phyloP scores from a whole-genome alignment of 768 basidiomycete genomes.

The Xerocomus spinulosus region DNA sequence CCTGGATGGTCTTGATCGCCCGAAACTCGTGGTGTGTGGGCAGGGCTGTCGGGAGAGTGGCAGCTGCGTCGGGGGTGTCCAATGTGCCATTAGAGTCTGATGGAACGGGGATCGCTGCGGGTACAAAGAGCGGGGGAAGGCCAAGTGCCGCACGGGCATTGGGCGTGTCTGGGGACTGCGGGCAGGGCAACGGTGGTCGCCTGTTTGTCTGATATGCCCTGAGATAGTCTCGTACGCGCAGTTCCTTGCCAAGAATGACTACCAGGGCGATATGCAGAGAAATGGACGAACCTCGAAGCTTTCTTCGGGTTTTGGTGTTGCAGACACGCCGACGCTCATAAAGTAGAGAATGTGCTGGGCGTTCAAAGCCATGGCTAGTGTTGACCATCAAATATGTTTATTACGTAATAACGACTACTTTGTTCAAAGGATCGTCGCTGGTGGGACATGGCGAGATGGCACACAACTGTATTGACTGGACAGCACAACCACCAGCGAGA shows the following conservation, averaged over 20 bases:
- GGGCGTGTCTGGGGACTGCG: conserved; percentile 43
- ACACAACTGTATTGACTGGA: conserved; percentile 29
- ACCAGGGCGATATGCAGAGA: neutral
- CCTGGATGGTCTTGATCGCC: conserved; percentile 16
- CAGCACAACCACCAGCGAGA: conserved; percentile 11
- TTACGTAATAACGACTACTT: conserved; percentile 11
- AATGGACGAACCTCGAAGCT: conserved; percentile 27
- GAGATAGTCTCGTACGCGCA: conserved; percentile 52
- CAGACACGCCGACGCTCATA: conserved; percentile 26
- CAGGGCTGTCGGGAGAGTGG: conserved; percentile 12
- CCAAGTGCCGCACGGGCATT: conserved; percentile 41
- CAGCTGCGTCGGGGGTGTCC: conserved; percentile 1
- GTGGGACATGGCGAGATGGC: neutral
- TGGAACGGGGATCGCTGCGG: conserved; percentile 27
- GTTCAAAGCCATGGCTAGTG: conserved; percentile 5
- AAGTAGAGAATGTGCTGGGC: conserved; percentile 21
- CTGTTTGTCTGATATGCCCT: conserved; percentile 44
- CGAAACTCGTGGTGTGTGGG: conserved; percentile 25
- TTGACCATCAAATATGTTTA: neutral
- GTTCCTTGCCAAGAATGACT: conserved; percentile 38
- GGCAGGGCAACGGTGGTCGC: conserved; percentile 44
- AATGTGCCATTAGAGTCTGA: neutral
- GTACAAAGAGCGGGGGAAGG: conserved; percentile 50
- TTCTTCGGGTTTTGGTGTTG: conserved; percentile 10
- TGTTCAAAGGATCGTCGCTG: neutral